These are phyloP conservation scores for Arthrobotrys sinensis DNA, from an alignment of 2,329 filamentous ascomycete genomes.

Conservation along the genomic window DNA sequence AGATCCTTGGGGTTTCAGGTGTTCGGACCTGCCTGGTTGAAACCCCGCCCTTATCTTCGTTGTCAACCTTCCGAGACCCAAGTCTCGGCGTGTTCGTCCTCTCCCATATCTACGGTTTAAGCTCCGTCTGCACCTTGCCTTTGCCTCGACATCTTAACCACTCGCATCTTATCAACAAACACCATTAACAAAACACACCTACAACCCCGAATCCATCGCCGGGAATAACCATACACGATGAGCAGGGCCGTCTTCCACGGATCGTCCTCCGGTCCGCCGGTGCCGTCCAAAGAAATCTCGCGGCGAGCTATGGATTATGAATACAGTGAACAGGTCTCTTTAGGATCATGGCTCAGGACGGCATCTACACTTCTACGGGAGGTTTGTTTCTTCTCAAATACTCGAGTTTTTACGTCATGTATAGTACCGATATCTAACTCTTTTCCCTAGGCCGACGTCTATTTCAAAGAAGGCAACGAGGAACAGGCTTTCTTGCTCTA, in stretches of 20 bases:
- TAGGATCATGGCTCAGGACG: constrained; percentile 86
- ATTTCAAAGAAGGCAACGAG: constrained; percentile 86
- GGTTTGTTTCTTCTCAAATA: constrained; percentile 72
- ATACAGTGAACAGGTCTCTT: constrained; percentile 81
- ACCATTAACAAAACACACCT: background rate
- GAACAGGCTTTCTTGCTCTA: constrained; percentile 91
- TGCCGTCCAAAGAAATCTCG: constrained; percentile 83
- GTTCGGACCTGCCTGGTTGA: constrained; percentile 10
- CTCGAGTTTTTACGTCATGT: background rate
- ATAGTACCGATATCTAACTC: background rate
- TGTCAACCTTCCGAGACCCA: constrained; percentile 3
- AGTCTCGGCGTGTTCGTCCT: constrained; percentile 21
- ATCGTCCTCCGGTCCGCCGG: constrained; percentile 71
- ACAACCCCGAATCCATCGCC: background rate
- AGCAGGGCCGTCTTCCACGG: constrained; percentile 61
- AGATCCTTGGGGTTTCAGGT: constrained; percentile 6
- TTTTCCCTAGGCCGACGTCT: constrained; percentile 79
- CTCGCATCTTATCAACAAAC: background rate
- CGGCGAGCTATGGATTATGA: constrained; percentile 83
- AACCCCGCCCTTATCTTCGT: constrained; percentile 44
- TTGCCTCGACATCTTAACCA: background rate
- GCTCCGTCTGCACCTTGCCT: constrained; percentile 1
- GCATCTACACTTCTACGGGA: constrained; percentile 85
- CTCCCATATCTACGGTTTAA: constrained; percentile 7
- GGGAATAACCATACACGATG: constrained; percentile 33